Percentiles rank a stretch among this genome's conserved stretches.
Conservation (phyloP, 768 basidiomycete species). For the Exidia glandulosa region DNA sequence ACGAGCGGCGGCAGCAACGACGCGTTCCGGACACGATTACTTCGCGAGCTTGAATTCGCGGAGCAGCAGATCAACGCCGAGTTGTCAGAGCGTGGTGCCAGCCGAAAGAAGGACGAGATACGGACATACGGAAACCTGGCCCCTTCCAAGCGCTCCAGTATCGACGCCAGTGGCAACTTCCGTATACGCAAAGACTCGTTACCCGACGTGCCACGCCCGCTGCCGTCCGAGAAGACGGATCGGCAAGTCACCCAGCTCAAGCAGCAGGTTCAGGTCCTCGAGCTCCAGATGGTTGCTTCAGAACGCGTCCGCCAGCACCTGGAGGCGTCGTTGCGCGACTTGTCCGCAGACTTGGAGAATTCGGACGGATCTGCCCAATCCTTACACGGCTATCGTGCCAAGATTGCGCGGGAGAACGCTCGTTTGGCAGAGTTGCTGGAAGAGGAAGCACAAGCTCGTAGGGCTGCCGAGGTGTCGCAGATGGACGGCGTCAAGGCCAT, state of each 20-base stretch:
- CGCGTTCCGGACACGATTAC: conserved; percentile 47
- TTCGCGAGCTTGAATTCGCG: conserved; percentile 50
- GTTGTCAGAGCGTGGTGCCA: conserved; percentile 26
- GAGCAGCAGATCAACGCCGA: conserved; percentile 50
- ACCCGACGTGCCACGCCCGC: conserved; percentile 21
- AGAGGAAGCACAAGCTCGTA: conserved; percentile 54
- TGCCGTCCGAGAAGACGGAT: conserved; percentile 22
- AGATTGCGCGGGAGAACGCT: conserved; percentile 46
- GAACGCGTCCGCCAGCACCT: conserved; percentile 56
- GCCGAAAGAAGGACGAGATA: conserved; percentile 18
- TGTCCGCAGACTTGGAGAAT: conserved; percentile 50
- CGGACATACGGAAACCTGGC: conserved; percentile 34
- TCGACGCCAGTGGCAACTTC: conserved; percentile 20
- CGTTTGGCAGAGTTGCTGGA: conserved; percentile 43
- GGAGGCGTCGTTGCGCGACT: conserved; percentile 45
- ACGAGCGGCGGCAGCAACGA: conserved; percentile 43
- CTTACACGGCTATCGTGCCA: conserved; percentile 43
- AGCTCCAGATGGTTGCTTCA: conserved; percentile 57
- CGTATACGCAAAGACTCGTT: conserved; percentile 26
- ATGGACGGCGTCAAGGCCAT: conserved; percentile 52
- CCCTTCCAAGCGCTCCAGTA: conserved; percentile 31
- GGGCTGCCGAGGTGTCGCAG: conserved; percentile 49
- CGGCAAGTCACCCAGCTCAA: conserved; percentile 38
- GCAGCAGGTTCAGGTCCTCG: conserved; percentile 56
- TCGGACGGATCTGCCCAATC: conserved; percentile 57